Evolutionary conservation across 768 basidiomycete genomes (phyloP).

Genomic region (Phylloporus arenicola): DNA sequence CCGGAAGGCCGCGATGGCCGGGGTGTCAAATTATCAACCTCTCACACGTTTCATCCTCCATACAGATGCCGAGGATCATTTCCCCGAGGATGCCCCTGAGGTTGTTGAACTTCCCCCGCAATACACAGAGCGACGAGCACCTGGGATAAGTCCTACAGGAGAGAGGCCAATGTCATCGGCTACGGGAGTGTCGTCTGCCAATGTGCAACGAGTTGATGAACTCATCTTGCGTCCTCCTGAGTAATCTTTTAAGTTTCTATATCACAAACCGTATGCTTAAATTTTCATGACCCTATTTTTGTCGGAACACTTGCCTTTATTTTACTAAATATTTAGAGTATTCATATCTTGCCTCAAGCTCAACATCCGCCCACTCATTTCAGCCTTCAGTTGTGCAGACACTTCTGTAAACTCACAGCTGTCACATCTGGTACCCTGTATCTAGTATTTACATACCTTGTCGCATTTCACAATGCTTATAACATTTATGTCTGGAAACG

Average conservation of each 20-base stretch:
- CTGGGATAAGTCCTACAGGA: slow-evolving; percentile 1
- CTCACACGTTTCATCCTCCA: slow-evolving; percentile 60
- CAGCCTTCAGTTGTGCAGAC: slow-evolving; percentile 1
- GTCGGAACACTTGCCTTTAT: neutral
- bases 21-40: slow-evolving; percentile 33
- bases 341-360: slow-evolving; percentile 5
- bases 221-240: slow-evolving; percentile 3
- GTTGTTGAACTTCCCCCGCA: slow-evolving; percentile 73
- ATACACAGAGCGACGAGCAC: slow-evolving; percentile 50
- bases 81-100: slow-evolving; percentile 42
- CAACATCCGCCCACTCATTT: slow-evolving; percentile 3
- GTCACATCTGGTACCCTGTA: neutral
- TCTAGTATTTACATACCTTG: neutral
- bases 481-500: slow-evolving; percentile 3
- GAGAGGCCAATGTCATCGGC: slow-evolving; percentile 13
- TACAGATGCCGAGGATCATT: slow-evolving; percentile 59
- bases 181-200: slow-evolving; percentile 4
- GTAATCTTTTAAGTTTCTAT: slow-evolving; percentile 5
- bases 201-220: slow-evolving; percentile 6
- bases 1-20: slow-evolving; percentile 55
- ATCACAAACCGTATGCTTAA: neutral
- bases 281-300: neutral
- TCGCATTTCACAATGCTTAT: slow-evolving; percentile 5
- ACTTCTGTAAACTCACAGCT: neutral
- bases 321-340: slow-evolving; percentile 1